Conservation (phyloP, 2,329 filamentous ascomycete genomes). For the Colletotrichum sp. region DNA sequence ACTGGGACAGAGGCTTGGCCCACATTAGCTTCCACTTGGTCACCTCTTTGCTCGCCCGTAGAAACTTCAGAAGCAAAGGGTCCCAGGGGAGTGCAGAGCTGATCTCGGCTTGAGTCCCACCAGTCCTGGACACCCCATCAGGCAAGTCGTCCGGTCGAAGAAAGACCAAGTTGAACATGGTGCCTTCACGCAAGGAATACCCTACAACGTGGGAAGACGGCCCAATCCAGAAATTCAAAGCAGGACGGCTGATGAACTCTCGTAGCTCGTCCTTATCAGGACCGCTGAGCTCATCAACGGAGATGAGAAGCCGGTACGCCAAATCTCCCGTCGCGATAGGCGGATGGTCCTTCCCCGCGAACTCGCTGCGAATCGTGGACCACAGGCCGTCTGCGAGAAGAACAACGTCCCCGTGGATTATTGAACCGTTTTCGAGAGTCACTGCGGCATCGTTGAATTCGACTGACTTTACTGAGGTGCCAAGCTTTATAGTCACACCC, state of each 20-base stretch:
- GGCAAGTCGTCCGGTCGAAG: neutral
- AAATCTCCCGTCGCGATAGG: constrained; percentile 58
- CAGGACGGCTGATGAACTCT: constrained; percentile 47
- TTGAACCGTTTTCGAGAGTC: constrained; percentile 35
- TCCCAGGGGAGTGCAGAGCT: constrained; percentile 34
- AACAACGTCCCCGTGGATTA: constrained; percentile 44
- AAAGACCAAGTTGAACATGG: constrained; percentile 46
- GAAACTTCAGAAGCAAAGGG: constrained; percentile 35
- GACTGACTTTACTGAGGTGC: neutral
- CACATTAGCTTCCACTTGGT: constrained; percentile 53
- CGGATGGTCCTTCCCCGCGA: constrained; percentile 46
- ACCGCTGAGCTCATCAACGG: constrained; percentile 49
- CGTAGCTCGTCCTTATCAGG: constrained; percentile 39
- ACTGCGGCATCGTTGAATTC: constrained; percentile 25
- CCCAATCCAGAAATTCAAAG: constrained; percentile 59
- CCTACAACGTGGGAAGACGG: constrained; percentile 54
- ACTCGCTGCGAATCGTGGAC: constrained; percentile 43
- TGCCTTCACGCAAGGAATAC: constrained; percentile 47
- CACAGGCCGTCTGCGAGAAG: constrained; percentile 54
- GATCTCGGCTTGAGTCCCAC: constrained; percentile 51
- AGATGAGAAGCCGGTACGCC: constrained; percentile 57
- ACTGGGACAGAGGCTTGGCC: constrained; percentile 39
- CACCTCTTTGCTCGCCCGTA: constrained; percentile 37
- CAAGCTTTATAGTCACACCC: constrained; percentile 32
- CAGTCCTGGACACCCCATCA: constrained; percentile 46